Conservation (phyloP, 139 green algal genomes). For the Chlamydomonas incerta region DNA sequence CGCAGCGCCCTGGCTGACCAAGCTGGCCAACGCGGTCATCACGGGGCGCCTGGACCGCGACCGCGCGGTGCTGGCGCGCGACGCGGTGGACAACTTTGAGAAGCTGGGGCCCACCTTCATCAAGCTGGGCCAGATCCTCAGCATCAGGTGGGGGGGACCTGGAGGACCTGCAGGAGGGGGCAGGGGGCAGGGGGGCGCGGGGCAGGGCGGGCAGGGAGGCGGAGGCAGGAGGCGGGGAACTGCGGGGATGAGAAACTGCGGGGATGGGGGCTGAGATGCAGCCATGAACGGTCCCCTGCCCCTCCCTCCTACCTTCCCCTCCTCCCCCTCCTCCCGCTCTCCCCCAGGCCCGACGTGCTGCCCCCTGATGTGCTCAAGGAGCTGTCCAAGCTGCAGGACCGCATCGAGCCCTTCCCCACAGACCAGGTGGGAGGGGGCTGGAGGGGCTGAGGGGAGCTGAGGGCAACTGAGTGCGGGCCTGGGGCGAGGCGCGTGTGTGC, state of each 20-base stretch:
- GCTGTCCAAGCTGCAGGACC: conserved; percentile 92
- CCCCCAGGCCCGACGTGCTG: conserved; percentile 88
- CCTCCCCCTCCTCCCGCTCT: neutral
- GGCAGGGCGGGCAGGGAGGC: no score
- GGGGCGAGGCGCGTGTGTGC: no score
- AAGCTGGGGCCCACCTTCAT: conserved; percentile 94
- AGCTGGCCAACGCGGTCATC: conserved; percentile 78
- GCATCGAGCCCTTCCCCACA: conserved; percentile 84
- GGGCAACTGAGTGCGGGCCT: no score
- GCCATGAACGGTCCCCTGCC: no score
- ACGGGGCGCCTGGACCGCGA: conserved; percentile 56
- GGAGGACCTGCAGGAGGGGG: neutral
- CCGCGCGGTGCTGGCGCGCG: conserved; percentile 61
- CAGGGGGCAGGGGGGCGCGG: no score
- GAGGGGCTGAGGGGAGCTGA: neutral
- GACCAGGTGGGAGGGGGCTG: conserved; percentile 4
- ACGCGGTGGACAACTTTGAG: conserved; percentile 83
- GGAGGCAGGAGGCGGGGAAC: no score
- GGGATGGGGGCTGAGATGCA: no score
- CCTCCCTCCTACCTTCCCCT: neutral
- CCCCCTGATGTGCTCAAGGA: conserved; percentile 84
- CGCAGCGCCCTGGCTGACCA: conserved; percentile 79
- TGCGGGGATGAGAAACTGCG: no score
- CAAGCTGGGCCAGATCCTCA: conserved; percentile 92
- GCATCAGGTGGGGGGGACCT: conserved; percentile 60